Evolutionary conservation across 768 basidiomycete genomes (phyloP), one percentile per base, ranked within the genome.

Genomic region (Suillus discolor): DNA sequence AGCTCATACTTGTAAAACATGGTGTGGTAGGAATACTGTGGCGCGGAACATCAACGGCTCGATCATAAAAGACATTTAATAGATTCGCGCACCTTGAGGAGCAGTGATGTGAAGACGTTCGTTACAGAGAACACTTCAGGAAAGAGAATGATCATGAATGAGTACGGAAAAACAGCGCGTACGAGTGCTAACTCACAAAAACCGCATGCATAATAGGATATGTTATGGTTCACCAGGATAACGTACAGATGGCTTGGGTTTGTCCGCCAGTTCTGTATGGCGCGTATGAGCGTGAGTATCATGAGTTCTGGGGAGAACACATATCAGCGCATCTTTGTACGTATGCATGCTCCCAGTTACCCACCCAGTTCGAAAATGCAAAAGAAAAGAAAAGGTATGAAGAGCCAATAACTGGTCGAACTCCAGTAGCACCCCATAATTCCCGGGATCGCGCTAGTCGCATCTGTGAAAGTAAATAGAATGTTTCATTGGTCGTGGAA

Each of bases 391-490:
- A 57, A n/a, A 1, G 54, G 54, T n/a, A 57, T 8, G 12, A 57
- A n/a, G 34, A 57, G 20, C 18, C 3, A 1, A 6, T 13, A 6
- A 20, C 11, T 15, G 2, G 34, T 34, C 18, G 6, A 6, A 34
- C 34, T 36, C 20, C n/a, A 34, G n/a, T 57, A 57, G 54, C 54
- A 57, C 20, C 34, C 54, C n/a, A 13, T 57, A n/a, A 57, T 57
- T 6, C 34, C 54, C 12, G 34, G 54, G 0, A 57, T 57, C 54
- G 12, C 6, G 6, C 34, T 57, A 12, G 20, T 57, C 12, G 34
- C 20, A 57, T 13, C 54, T 57, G 6, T n/a, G 5, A n/a, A 55
- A 57, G 34, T 20, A 7, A 15, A 25, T 5, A 7, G 20, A n/a
- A 20, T 34, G 5, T 34, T 20, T 57, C 20, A 57, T 2, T n/a